Evolutionary conservation across 2,329 filamentous ascomycete genomes (phyloP).

Genomic region (Calonectria pauciramosa): DNA sequence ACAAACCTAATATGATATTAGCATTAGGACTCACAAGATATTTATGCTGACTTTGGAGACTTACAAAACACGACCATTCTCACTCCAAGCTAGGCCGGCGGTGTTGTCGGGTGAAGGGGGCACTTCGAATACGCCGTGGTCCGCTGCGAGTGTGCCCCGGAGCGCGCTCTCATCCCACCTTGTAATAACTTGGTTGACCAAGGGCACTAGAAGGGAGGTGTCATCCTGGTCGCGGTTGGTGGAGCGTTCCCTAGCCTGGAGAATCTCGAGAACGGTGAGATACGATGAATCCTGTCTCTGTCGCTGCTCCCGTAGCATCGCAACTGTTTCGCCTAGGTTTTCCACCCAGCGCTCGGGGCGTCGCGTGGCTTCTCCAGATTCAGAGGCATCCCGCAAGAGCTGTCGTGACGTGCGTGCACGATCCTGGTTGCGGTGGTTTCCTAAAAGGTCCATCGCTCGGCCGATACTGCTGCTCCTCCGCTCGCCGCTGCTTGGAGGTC

Average conservation of each 20-base stretch:
- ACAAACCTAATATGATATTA: slow-evolving; percentile 63
- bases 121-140: slow-evolving; percentile 58
- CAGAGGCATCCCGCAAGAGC: slow-evolving; percentile 47
- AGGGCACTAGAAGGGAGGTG: slow-evolving; percentile 52
- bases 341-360: slow-evolving; percentile 52
- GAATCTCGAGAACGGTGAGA: slow-evolving; percentile 54
- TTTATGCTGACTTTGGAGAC: slow-evolving; percentile 39
- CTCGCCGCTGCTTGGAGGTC: slow-evolving; percentile 42
- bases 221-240: slow-evolving; percentile 53
- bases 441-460: slow-evolving; percentile 56
- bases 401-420: slow-evolving; percentile 52
- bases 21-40: slow-evolving; percentile 4
- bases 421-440: slow-evolving; percentile 53
- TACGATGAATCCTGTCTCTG: slow-evolving; percentile 54
- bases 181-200: slow-evolving; percentile 54
- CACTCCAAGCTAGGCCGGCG: slow-evolving; percentile 73
- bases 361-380: slow-evolving; percentile 31
- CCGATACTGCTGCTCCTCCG: slow-evolving; percentile 54
- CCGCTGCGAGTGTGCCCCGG: slow-evolving; percentile 48
- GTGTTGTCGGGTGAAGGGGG: slow-evolving; percentile 69
- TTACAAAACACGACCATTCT: slow-evolving; percentile 72
- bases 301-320: slow-evolving; percentile 53
- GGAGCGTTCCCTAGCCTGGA: slow-evolving; percentile 51
- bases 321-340: slow-evolving; percentile 52
- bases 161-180: slow-evolving; percentile 56